Base-by-base conservation (phyloP, 2,329 filamentous ascomycete genomes). In the Cladosporium sphaerospermum region DNA sequence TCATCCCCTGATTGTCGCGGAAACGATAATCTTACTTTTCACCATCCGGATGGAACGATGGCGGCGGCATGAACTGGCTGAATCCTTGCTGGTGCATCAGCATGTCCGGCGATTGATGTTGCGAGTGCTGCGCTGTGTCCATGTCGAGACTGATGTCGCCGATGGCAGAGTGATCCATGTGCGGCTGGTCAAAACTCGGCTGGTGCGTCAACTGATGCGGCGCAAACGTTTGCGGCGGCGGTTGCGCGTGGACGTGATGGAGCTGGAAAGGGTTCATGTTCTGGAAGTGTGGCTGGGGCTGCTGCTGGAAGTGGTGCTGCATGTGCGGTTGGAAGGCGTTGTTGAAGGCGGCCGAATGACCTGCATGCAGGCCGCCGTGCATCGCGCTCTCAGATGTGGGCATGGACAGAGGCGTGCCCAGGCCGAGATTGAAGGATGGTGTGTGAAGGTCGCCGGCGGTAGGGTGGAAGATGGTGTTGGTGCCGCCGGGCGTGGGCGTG, bases 371-470 rank as follows among this genome's bases (percentile, higher is more conserved):
- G 28, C 77, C 73, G 49, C 81, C 81, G 62, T 85, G 84, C 57
- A 89, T 74, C 23, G 77, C 73, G 48, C 81, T 80, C 57, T 86
- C 79, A 3, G 86, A 83, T 2, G 84, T 81, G n/a, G 88, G 83
- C 69, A 96, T 79, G 11, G 89, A 91, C 34, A 96, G 73, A 6
- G 92, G 89, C 7, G 89, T 95, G 19, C 83, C 83, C 74, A 93
- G 81, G 18, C 85, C 83, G 57, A 92, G 76, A 39, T 81, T 81
- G 63, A 91, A 76, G 32, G 81, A 84, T 3, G 90, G 89, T 2
- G 90, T 95, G 69, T 95, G 89, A 53, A 96, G 77, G 69, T 96
- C 90, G 47, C 89, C 88, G 36, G 89, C 87, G 69, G 91, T 88
- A 48, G 80, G 82, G 67, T 95, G 89, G 66, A 90, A 95, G 59